Conservation (phyloP, 129 eudicot genomes). For the Centella asiatica region DNA sequence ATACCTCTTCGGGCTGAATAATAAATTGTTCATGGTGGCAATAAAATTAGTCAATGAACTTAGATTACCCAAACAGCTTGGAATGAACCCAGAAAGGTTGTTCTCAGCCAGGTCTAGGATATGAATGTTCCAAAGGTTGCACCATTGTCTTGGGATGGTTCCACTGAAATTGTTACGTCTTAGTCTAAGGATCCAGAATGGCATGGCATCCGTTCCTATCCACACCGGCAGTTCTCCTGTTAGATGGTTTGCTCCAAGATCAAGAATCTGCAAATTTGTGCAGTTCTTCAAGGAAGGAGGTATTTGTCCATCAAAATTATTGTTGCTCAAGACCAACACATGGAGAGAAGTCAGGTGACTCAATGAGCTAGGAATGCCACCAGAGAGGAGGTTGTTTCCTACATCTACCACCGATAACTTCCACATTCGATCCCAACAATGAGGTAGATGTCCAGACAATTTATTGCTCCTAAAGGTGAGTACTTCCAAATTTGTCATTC, state of each 20-base stretch:
- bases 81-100: constrained; percentile 6
- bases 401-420: not conserved
- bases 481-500: not conserved
- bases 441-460: not conserved
- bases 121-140: not conserved
- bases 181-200: not conserved
- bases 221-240: constrained; percentile 2
- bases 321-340: not conserved
- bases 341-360: not conserved
- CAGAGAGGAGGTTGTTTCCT: constrained; percentile 4
- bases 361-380: constrained; percentile 1
- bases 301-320: not conserved
- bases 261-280: not conserved
- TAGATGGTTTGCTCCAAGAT: constrained; percentile 1
- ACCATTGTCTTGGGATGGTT: constrained; percentile 10
- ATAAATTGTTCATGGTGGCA: too few species aligned
- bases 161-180: constrained; percentile 4
- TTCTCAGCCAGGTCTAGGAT: constrained; percentile 10
- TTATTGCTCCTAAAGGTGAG: constrained; percentile 5
- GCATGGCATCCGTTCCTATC: not conserved
- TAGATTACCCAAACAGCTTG: constrained; percentile 10
- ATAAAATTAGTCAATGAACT: not conserved
- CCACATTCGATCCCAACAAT: not conserved
- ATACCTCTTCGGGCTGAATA: too few species aligned
- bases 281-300: constrained; percentile 2